Base-by-base conservation (phyloP, 768 basidiomycete species). In the Agaricus sinodeliciosus region DNA sequence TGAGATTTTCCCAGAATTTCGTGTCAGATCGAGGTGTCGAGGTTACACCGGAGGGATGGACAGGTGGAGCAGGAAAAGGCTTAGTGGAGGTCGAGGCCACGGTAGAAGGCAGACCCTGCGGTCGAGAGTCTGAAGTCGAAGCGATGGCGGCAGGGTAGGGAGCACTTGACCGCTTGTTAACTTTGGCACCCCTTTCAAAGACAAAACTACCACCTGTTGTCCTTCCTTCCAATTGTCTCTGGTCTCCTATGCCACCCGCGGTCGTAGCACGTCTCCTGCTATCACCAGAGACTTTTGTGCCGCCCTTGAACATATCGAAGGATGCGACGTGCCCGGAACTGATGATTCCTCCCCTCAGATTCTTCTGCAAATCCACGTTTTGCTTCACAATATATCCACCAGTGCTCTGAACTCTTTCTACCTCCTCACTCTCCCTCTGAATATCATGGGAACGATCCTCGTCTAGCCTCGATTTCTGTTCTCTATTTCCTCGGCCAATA, bases 391-490 rank as follows among this genome's bases (percentile, higher is more conserved):
- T 27, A 42, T 25, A 54, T 0, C 56, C 51, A 35, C 41, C 42
- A 34, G 28, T 18, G 22, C 43, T 37, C 50, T 49, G 50, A 0
- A 28, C 43, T 34, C 54, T 54, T 41, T 60, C 59, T 48, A 55
- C 54, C 36, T 61, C 61, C 35, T 52, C 52, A 28, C 42, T 34
- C n/a, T 54, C 55, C 35, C 57, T 45, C 9, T 55, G 35, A 15
- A 65, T 34, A n/a, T 52, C 34, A 22, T 31, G 11, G 31, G 50
- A 47, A 5, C 63, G 45, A 28, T 67, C 66, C 58, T 57, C 61
- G 28, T 67, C 63, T 19, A 61, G 64, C 41, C 66, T 37, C 6
- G 62, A 63, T 16, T 57, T 60, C 0, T 36, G 45, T 8, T 49
- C n/a, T 39, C 31, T 49, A 39, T 37, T 44, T 18, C 46, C 44